phyloP scores from a whole-genome alignment of 139 green algal species.

The Mychonastes homosphaera region DNA sequence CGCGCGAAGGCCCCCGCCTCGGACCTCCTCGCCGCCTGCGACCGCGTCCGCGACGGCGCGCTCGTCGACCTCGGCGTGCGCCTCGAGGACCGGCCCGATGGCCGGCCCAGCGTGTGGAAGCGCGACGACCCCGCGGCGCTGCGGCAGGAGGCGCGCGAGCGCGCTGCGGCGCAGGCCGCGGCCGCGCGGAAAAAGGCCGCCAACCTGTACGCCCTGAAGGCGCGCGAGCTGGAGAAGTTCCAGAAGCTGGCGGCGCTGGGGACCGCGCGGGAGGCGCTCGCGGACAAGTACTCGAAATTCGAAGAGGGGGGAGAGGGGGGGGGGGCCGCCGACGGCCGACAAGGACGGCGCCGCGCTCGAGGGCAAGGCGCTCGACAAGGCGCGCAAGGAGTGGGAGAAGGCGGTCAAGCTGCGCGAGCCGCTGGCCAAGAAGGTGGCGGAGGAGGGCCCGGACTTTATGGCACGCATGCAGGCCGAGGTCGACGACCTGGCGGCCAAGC shows the following conservation, averaged over 20 bases:
- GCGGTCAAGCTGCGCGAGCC: slow-evolving; percentile 44
- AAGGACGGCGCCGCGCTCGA: slow-evolving; percentile 64
- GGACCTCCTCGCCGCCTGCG: slow-evolving; percentile 23
- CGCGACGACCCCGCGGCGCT: slow-evolving; percentile 78
- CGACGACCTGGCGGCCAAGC: slow-evolving; percentile 19
- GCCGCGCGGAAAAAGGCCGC: slow-evolving; percentile 52
- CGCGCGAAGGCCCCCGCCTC: slow-evolving; percentile 24
- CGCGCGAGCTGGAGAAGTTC: slow-evolving; percentile 54
- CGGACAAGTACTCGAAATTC: slow-evolving; percentile 60
- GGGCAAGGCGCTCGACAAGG: slow-evolving; percentile 61
- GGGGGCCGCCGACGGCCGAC: slow-evolving; percentile 67
- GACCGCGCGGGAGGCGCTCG: slow-evolving; percentile 27
- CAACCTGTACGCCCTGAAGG: slow-evolving; percentile 28
- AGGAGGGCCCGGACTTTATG: slow-evolving; percentile 32
- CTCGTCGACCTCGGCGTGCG: slow-evolving; percentile 81
- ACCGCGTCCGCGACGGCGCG: slow-evolving; percentile 69
- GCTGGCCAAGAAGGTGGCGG: slow-evolving; percentile 42
- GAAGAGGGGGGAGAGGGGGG: slow-evolving; percentile 45
- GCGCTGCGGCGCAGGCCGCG: slow-evolving; percentile 34
- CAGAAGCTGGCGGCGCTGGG: slow-evolving; percentile 46
- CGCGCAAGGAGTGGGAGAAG: slow-evolving; percentile 68
- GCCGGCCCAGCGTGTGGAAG: slow-evolving; percentile 75
- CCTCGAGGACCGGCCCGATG: slow-evolving; percentile 79
- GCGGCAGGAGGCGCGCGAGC: slow-evolving; percentile 45
- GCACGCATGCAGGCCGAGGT: slow-evolving; percentile 25